Percentiles rank a stretch among this genome's conserved stretches.
phyloP scores from a whole-genome alignment of 2,329 filamentous ascomycete species.

The Dichotomopilus funicola region DNA sequence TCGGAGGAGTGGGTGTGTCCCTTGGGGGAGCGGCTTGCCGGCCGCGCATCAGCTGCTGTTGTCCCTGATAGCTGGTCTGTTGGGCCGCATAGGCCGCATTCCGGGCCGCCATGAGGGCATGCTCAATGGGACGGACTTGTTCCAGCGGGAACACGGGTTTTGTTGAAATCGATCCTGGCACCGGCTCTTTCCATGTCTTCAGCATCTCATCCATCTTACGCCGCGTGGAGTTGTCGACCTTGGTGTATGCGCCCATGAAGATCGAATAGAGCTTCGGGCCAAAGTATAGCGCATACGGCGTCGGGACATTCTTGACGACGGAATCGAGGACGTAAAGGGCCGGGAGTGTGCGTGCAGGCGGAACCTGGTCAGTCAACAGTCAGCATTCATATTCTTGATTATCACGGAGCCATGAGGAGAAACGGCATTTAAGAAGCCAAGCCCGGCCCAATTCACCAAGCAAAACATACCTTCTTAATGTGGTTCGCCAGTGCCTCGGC shows the following conservation, averaged over 20 bases:
- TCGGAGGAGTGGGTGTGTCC: conserved; percentile 69
- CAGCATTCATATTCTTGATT: conserved; percentile 20
- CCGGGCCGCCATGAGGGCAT: conserved; percentile 78
- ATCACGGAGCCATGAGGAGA: background rate
- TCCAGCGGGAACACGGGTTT: conserved; percentile 86
- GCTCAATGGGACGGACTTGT: conserved; percentile 85
- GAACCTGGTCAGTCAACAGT: conserved; percentile 51
- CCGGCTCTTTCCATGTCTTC: conserved; percentile 95
- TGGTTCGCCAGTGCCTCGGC: conserved; percentile 86
- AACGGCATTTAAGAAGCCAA: background rate
- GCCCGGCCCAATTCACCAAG: too few species aligned
- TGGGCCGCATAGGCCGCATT: conserved; percentile 55
- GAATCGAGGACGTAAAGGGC: conserved; percentile 98
- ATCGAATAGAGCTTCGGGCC: conserved; percentile 86
- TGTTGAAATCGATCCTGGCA: conserved; percentile 88
- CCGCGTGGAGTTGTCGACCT: conserved; percentile 75
- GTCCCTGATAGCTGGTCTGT: conserved; percentile 48
- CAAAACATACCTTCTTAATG: conserved; percentile 77
- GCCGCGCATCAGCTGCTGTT: conserved; percentile 48
- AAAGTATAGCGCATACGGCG: conserved; percentile 92
- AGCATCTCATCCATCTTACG: conserved; percentile 96
- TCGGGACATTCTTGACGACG: conserved; percentile 97
- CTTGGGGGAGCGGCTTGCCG: conserved; percentile 53
- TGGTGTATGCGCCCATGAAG: conserved; percentile 93
- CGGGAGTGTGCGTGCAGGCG: conserved; percentile 82